phyloP scores from a whole-genome alignment of 2,329 filamentous ascomycete genomes.

The Cytospora mali region DNA sequence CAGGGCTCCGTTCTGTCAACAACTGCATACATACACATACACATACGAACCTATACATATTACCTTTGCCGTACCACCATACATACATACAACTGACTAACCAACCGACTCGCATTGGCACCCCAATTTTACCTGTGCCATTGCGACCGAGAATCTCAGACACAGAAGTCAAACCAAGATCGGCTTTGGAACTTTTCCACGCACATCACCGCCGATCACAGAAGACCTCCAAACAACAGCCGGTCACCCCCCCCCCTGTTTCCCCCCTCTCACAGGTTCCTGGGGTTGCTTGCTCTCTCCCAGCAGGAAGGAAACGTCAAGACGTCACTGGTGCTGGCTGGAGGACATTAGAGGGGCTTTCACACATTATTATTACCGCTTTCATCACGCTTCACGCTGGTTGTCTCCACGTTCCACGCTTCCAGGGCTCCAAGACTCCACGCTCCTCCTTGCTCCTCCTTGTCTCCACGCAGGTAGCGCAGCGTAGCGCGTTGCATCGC shows the following conservation, averaged over 20 bases:
- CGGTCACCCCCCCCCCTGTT: background rate
- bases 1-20: background rate
- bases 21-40: background rate
- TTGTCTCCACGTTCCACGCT: background rate
- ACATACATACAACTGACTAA: background rate
- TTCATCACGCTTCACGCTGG: background rate
- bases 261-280: no score
- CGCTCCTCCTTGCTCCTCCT: background rate
- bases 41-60: background rate
- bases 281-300: background rate
- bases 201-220: constrained; percentile 22
- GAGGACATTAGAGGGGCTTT: background rate
- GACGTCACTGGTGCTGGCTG: background rate
- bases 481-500: no score
- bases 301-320: background rate
- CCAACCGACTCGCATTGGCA: constrained; percentile 4
- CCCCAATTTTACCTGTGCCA: constrained; percentile 16
- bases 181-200: constrained; percentile 19
- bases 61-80: background rate
- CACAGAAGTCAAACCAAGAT: constrained; percentile 7
- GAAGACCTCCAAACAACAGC: constrained; percentile 4
- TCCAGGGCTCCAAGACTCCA: background rate
- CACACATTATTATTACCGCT: constrained; percentile 1
- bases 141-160: constrained; percentile 3
- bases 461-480: constrained; percentile 16